A percentile compares a stretch with the other conserved stretches of the same genome.
These are phyloP conservation scores for Marasmius sp. DNA, from an alignment of 1,284 basidiomycete genomes.

Conservation along the genomic window DNA sequence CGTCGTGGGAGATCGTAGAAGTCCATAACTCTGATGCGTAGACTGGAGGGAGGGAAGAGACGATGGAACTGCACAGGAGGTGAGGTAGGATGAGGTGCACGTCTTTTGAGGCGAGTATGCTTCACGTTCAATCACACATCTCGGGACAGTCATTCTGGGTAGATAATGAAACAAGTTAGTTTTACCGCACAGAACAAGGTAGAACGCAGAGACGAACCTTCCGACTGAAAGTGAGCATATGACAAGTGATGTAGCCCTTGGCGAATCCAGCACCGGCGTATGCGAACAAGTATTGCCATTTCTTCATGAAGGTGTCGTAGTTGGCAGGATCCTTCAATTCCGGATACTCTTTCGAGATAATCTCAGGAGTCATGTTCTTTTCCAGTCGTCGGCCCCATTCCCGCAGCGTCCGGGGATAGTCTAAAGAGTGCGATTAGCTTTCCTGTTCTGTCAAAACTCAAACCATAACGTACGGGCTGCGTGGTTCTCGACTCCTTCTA, in stretches of 20 bases:
- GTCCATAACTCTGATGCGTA: too few species aligned
- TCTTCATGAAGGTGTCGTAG: slow-evolving; percentile 66
- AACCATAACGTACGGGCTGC: slow-evolving; percentile 55
- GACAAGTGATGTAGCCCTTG: slow-evolving; percentile 75
- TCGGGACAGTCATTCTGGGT: slow-evolving; percentile 42
- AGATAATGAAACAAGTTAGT: slow-evolving; percentile 6
- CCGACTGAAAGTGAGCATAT: slow-evolving; percentile 70
- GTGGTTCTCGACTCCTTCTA: slow-evolving; percentile 87
- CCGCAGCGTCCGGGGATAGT: slow-evolving; percentile 88
- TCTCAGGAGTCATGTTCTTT: slow-evolving; percentile 56
- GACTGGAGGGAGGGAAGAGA: neutral
- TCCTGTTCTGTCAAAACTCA: slow-evolving; percentile 3
- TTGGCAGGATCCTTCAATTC: slow-evolving; percentile 49
- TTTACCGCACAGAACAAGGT: neutral
- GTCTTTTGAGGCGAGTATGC: neutral
- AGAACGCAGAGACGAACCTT: slow-evolving; percentile 38
- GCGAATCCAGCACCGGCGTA: slow-evolving; percentile 75
- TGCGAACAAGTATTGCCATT: slow-evolving; percentile 78
- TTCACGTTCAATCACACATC: slow-evolving; percentile 37
- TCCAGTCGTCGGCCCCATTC: slow-evolving; percentile 83
- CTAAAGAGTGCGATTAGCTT: slow-evolving; percentile 29
- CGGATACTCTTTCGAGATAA: slow-evolving; percentile 58
- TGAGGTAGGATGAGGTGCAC: neutral
- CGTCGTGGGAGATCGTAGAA: too few species aligned
- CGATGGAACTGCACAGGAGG: neutral